phyloP scores from a whole-genome alignment of 805 yeast genomes.

The Candida dajiaensis region DNA sequence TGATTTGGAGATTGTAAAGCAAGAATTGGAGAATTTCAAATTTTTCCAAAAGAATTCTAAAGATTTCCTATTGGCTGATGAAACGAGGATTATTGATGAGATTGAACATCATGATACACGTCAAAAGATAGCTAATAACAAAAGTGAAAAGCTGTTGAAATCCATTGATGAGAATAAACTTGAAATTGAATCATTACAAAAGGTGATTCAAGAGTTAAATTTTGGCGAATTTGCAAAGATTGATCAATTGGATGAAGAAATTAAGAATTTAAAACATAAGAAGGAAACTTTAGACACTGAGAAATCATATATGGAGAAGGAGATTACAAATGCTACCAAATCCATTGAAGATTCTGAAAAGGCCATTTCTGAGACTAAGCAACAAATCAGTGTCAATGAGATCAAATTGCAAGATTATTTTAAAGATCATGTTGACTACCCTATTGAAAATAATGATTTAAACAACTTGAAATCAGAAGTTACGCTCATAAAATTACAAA shows the following conservation, averaged over 20 bases:
- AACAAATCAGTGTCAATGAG: constrained; percentile 8
- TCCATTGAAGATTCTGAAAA: constrained; percentile 41
- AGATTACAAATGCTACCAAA: constrained; percentile 45
- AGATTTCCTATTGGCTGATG: constrained; percentile 37
- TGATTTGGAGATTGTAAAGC: constrained; percentile 35
- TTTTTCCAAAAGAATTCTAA: constrained; percentile 37
- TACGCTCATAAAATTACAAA: constrained; percentile 9
- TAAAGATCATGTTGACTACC: constrained; percentile 12
- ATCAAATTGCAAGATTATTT: constrained; percentile 14
- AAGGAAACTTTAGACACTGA: constrained; percentile 49
- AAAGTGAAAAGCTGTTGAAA: constrained; percentile 24
- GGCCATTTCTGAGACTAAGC: constrained; percentile 23
- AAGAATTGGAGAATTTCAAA: constrained; percentile 42
- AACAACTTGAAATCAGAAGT: constrained; percentile 9
- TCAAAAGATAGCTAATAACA: constrained; percentile 26
- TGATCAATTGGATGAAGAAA: constrained; percentile 40
- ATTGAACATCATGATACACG: constrained; percentile 33
- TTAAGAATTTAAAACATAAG: constrained; percentile 37
- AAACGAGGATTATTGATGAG: constrained; percentile 40
- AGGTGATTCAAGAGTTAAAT: constrained; percentile 24
- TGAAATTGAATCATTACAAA: constrained; percentile 24
- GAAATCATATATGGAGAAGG: constrained; percentile 55
- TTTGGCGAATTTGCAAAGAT: constrained; percentile 24
- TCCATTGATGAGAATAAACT: constrained; percentile 22
- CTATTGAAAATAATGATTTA: constrained; percentile 11